Evolutionary conservation across 352 stramenopile genomes (phyloP).

Genomic region (Phytophthora chlamydospora): DNA sequence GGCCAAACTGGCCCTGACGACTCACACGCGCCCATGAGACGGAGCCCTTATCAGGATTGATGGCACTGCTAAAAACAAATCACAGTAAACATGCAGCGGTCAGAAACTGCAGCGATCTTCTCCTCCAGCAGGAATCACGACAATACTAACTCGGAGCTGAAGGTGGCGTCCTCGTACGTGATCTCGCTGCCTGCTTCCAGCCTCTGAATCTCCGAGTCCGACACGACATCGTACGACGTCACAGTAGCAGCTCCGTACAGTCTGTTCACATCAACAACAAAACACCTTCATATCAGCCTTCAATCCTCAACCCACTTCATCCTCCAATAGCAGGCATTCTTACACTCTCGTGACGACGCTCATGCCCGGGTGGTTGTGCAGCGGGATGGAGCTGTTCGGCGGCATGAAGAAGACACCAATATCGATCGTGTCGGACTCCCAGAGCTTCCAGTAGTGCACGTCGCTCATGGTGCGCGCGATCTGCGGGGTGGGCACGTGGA

Average conservation of each 20-base stretch:
- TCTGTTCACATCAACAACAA: constrained; percentile 34
- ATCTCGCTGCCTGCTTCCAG: constrained; percentile 39
- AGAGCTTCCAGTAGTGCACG: constrained; percentile 89
- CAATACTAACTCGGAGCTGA: constrained; percentile 41
- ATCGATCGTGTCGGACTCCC: constrained; percentile 84
- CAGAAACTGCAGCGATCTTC: neutral
- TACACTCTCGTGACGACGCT: constrained; percentile 86
- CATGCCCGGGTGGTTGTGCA: constrained; percentile 88
- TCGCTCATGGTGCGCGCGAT: constrained; percentile 76
- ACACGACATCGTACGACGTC: constrained; percentile 75
- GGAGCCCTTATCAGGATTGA: constrained; percentile 44
- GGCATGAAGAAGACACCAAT: constrained; percentile 90
- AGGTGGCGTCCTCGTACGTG: constrained; percentile 31
- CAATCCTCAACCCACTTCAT: neutral
- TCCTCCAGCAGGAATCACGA: neutral
- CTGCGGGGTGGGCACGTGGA: constrained; percentile 66
- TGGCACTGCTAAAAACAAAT: constrained; percentile 29
- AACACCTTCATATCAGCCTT: constrained; percentile 13
- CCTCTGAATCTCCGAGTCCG: constrained; percentile 42
- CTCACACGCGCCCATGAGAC: constrained; percentile 70
- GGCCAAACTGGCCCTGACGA: constrained; percentile 57
- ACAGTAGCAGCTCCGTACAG: constrained; percentile 78
- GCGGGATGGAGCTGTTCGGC: constrained; percentile 70
- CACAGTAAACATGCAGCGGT: constrained; percentile 8
- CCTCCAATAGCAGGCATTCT: constrained; percentile 8